Evolutionary conservation across 176 grass and related monocot genomes (phyloP).

Genomic region (Musa acuminata): DNA sequence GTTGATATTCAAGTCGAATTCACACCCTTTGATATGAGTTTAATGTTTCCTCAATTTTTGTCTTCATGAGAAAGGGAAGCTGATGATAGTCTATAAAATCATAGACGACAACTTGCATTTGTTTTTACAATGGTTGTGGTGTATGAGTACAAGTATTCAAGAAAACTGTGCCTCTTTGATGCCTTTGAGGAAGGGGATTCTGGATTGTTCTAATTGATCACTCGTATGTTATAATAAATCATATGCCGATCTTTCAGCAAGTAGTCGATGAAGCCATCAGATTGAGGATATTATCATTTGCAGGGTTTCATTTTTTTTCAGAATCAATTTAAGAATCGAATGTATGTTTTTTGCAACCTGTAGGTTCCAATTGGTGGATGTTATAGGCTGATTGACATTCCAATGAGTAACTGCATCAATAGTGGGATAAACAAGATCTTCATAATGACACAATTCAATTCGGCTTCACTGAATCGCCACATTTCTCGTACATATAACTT

Average conservation of each 20-base stretch:
- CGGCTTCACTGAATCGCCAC: conserved; percentile 59
- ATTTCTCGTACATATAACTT: conserved; percentile 59
- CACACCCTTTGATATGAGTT: no score
- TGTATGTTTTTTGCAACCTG: neutral
- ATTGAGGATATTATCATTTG: neutral
- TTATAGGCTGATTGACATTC: conserved; percentile 61
- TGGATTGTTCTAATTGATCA: no score
- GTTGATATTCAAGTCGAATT: no score
- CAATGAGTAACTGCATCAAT: conserved; percentile 82
- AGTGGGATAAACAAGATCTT: conserved; percentile 80
- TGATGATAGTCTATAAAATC: neutral
- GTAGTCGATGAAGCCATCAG: neutral
- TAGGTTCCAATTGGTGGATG: conserved; percentile 77
- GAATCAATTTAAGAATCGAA: neutral
- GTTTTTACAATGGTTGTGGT: no score
- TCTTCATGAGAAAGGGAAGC: neutral
- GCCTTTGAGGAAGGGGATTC: no score
- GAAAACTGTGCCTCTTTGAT: no score
- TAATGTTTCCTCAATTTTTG: no score
- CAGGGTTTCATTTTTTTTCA: neutral
- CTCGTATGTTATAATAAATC: no score
- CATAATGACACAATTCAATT: conserved; percentile 84
- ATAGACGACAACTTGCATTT: neutral
- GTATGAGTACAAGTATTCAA: no score
- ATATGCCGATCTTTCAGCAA: no score